Evolutionary conservation across 2,329 filamentous ascomycete species (phyloP), one percentile per base, ranked within the genome.

Genomic region (Aplosporella prunicola): DNA sequence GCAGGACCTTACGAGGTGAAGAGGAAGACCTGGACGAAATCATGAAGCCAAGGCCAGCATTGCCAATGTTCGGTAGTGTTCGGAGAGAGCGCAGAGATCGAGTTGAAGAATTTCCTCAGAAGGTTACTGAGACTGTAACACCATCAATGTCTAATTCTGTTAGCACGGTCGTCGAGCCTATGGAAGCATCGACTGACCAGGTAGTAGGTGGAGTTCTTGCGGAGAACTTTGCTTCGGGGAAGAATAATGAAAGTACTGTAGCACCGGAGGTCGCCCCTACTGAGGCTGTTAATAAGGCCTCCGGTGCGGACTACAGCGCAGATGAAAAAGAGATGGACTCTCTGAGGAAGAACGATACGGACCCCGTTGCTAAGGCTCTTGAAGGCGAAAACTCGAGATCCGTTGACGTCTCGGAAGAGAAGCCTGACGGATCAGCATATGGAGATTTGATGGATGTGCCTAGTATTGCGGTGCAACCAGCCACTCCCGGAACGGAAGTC

Each of bases 11-110:
- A 33, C 35, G 32, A 22, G 37, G 33, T 47, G 72, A 74, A 4
- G 50, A 79, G n/a, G 75, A 82, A 20, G 76, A 82, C 27, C 72
- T 79, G 38, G 69, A 73, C 36, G 68, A 71, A 42, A 62, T 76
- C 10, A 84, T 86, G 79, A 76, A 76, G 46, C 82, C 82, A n/a
- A 67, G 81, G 20, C 81, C 82, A 5, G 77, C 76, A 2, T 61
- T 88, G 24, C 82, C 82, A 2, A 79, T 72, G 1, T 88, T 88
- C 55, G 82, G 82, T 13, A 87, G 82, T 50, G 68, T 88, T 15
- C 70, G 80, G 18, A 76, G 73, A 56, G 77, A 76, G 45, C 52
- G 60, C 6, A 68, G 62, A 25, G 22, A 48, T 39, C 41, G 56
- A 40, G 69, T 75, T 33, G 48, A 60, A 10, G 63, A 62, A 1